A percentile compares a stretch with the other conserved stretches of the same genome.
phyloP scores from a whole-genome alignment of 139 green algal genomes.

The Microglena sp. region DNA sequence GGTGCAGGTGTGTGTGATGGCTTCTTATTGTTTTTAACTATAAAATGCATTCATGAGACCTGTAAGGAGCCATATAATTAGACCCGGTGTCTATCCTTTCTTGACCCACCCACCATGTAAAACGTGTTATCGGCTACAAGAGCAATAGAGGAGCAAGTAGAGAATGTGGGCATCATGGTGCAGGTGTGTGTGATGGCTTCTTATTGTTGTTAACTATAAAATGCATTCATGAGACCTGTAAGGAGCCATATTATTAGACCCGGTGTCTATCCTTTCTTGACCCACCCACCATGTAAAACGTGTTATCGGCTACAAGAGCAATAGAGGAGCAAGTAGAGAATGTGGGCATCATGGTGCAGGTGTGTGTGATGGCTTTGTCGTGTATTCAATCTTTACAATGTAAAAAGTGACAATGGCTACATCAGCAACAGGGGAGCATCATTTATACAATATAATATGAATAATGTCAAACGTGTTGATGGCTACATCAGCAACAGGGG shows the following conservation, averaged over 20 bases:
- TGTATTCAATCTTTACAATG: background rate
- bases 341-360: constrained; percentile 28
- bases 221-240: background rate
- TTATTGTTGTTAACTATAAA: no score
- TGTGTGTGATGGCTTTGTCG: background rate
- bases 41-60: background rate
- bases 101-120: no score
- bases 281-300: no score
- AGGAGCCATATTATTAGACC: background rate
- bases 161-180: background rate
- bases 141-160: no score
- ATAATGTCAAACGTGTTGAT: background rate
- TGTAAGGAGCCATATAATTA: no score
- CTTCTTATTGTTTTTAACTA: background rate
- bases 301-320: background rate
- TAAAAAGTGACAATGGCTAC: no score
- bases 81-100: no score
- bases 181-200: no score
- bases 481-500: background rate
- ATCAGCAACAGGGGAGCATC: no score
- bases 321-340: constrained; percentile 19
- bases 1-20: constrained; percentile 22
- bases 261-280: background rate
- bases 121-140: background rate
- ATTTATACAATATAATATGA: background rate